These are phyloP conservation scores for Cinnamomum chago DNA, from an alignment of 164 flowering plant genomes.

Conservation along the genomic window DNA sequence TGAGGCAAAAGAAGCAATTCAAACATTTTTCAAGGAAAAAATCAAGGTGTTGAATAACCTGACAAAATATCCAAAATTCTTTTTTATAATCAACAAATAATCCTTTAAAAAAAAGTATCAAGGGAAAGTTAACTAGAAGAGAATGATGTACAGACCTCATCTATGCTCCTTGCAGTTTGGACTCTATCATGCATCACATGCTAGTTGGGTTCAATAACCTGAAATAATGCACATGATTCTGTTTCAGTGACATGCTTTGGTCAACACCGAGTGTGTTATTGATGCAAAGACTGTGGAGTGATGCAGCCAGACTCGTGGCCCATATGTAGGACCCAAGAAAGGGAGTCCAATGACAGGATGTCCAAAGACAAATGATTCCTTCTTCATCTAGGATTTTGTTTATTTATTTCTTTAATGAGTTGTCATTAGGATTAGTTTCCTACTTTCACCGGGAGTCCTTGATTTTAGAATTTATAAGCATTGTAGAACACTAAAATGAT, in stretches of 20 bases:
- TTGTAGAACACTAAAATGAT: too few species aligned
- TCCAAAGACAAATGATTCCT: too few species aligned
- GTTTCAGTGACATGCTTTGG: not conserved
- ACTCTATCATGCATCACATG: conserved; percentile 78
- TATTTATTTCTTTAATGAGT: too few species aligned
- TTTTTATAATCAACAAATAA: not conserved
- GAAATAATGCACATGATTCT: conserved; percentile 10
- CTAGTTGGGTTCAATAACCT: conserved; percentile 99
- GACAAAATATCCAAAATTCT: conserved; percentile 13
- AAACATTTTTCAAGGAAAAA: conserved; percentile 91
- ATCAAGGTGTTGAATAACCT: conserved; percentile 91
- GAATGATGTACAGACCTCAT: conserved; percentile 55
- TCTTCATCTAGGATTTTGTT: too few species aligned
- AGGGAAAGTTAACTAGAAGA: not conserved
- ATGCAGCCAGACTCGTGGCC: too few species aligned
- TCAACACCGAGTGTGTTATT: too few species aligned
- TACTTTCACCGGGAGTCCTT: too few species aligned
- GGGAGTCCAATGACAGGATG: too few species aligned
- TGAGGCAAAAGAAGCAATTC: conserved; percentile 82
- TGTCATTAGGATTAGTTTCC: too few species aligned
- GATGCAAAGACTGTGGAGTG: too few species aligned
- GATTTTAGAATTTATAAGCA: too few species aligned
- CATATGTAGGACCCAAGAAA: too few species aligned
- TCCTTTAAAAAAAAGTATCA: not conserved
- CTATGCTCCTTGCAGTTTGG: conserved; percentile 86